phyloP scores from a whole-genome alignment of 2,329 filamentous ascomycete genomes.

The Fusarium nelsonii region DNA sequence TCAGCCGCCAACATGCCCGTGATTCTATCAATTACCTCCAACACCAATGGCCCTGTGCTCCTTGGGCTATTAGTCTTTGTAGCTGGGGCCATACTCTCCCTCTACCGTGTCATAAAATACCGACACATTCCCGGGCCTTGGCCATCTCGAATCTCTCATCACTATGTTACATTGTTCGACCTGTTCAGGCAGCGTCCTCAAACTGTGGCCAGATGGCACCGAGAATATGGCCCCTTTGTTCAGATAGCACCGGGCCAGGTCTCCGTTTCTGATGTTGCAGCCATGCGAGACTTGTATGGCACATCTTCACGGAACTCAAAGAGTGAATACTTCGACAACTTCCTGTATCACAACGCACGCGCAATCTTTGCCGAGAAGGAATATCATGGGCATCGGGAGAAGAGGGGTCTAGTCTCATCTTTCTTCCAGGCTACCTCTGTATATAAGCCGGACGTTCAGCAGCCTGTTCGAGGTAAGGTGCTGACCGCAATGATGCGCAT shows the following conservation, averaged over 20 bases:
- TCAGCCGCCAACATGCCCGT: not conserved
- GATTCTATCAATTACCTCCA: not conserved
- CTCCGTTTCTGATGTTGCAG: slow-evolving; percentile 1
- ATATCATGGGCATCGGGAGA: not conserved
- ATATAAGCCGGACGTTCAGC: not conserved
- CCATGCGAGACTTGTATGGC: slow-evolving; percentile 1
- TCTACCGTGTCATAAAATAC: not conserved
- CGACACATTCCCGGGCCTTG: slow-evolving; percentile 4
- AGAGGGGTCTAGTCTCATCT: not conserved
- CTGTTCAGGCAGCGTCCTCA: slow-evolving; percentile 1
- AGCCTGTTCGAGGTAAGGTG: not conserved
- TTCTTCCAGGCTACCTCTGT: slow-evolving; percentile 1
- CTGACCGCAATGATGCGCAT: not conserved
- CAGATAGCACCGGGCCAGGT: slow-evolving; percentile 1
- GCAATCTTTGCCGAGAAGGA: slow-evolving; percentile 1
- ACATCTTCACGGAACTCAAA: not conserved
- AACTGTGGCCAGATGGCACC: slow-evolving; percentile 4
- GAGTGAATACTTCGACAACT: slow-evolving; percentile 4
- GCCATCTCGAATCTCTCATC: slow-evolving; percentile 1
- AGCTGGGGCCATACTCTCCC: not conserved
- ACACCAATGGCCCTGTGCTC: not conserved
- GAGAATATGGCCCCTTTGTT: slow-evolving; percentile 1
- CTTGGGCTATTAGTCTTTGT: not conserved
- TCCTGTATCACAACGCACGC: not conserved
- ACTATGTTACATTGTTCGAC: slow-evolving; percentile 7